A percentile compares a stretch with the other conserved stretches of the same genome.
Evolutionary conservation across 2,329 filamentous ascomycete species (phyloP).

Genomic region (Claviceps quebecensis): DNA sequence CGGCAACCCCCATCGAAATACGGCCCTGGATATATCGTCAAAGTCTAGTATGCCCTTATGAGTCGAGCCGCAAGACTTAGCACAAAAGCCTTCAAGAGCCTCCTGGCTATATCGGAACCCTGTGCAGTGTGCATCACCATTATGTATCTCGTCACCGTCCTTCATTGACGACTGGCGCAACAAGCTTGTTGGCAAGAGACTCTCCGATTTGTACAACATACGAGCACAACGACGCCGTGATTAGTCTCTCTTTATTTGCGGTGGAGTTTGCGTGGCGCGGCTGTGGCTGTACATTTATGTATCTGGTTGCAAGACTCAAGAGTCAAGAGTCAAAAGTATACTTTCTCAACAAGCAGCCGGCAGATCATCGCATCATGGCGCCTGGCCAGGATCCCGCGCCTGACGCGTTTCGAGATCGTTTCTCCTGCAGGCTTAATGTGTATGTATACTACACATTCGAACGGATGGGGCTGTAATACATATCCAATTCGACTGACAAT

Average conservation of each 20-base stretch:
- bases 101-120: slow-evolving; percentile 15
- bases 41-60: too few species aligned
- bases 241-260: slow-evolving; percentile 10
- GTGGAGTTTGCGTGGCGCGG: too few species aligned
- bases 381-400: slow-evolving; percentile 43
- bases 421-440: slow-evolving; percentile 41
- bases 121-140: slow-evolving; percentile 30
- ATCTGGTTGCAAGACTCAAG: too few species aligned
- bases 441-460: slow-evolving; percentile 32
- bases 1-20: too few species aligned
- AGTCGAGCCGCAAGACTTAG: too few species aligned
- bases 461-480: slow-evolving; percentile 36
- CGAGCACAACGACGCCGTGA: slow-evolving; percentile 37
- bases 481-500: too few species aligned
- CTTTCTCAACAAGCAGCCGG: slow-evolving; percentile 46
- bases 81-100: too few species aligned
- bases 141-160: neutral
- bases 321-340: too few species aligned
- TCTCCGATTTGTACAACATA: slow-evolving; percentile 26
- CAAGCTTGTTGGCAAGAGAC: slow-evolving; percentile 50
- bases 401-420: slow-evolving; percentile 27
- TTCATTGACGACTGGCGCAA: slow-evolving; percentile 38
- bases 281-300: too few species aligned
- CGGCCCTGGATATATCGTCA: too few species aligned
- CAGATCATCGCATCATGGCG: slow-evolving; percentile 40